Percentiles rank a stretch among this genome's conserved stretches.
Evolutionary conservation across 768 basidiomycete genomes (phyloP).

Genomic region (Kwoniella heveanensis): DNA sequence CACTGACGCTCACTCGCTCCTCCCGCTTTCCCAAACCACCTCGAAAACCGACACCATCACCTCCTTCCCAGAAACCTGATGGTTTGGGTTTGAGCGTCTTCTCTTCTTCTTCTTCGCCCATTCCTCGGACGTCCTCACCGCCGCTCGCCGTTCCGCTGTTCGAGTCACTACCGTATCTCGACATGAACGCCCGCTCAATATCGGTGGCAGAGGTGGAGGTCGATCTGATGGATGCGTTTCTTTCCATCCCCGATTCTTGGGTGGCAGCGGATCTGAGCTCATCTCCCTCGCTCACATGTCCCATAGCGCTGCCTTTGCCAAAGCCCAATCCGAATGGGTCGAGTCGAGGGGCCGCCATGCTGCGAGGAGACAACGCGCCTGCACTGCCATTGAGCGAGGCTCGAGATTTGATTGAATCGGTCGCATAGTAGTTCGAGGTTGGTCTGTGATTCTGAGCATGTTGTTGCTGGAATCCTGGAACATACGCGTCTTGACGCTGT

Average conservation of each 20-base stretch:
- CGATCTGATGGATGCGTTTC: neutral
- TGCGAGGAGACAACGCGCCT: slow-evolving; percentile 3
- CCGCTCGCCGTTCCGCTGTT: neutral
- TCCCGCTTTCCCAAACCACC: neutral
- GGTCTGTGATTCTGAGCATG: neutral
- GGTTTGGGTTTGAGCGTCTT: slow-evolving; percentile 7
- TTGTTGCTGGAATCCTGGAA: neutral
- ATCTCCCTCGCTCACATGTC: neutral
- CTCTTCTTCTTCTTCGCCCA: neutral
- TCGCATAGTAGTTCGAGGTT: neutral
- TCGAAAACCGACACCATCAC: neutral
- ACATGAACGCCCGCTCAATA: slow-evolving; percentile 9
- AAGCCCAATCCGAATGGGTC: slow-evolving; percentile 25
- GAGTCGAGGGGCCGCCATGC: slow-evolving; percentile 1
- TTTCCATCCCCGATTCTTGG: neutral
- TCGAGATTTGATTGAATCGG: neutral
- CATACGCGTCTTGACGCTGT: neutral
- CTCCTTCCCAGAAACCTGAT: slow-evolving; percentile 15
- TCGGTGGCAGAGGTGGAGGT: slow-evolving; percentile 7
- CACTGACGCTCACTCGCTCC: slow-evolving; percentile 15
- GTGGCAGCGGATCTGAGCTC: neutral
- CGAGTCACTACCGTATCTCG: neutral
- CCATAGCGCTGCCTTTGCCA: neutral
- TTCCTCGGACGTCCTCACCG: neutral
- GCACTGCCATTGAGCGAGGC: neutral